Evolutionary conservation across 495 filamentous ascomycete species (phyloP), one percentile per base, ranked within the genome.

Genomic region (Penicillium paxilli): DNA sequence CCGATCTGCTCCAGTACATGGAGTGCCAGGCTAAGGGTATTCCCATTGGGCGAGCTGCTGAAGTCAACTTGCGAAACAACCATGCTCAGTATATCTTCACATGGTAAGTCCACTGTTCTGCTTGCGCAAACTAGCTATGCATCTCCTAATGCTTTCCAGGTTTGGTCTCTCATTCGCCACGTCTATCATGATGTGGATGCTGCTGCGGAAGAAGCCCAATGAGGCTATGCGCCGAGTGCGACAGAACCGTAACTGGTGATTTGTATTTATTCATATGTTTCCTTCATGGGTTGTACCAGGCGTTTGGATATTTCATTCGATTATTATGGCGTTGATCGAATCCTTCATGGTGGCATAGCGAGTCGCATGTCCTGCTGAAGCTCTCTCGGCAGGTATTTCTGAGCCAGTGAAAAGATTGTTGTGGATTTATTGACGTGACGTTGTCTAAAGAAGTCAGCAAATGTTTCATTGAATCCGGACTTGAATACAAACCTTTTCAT

Each of bases 81-180:
- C 94, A 98, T 72, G 85, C 89, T 59, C 93, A 98, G 74, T 98
- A 98, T 65, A 97, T 98, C 51, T 92, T 96, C 67, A 98, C 94
- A 47, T 98, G 94, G 94, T 96, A 83, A 64, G 84, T 76, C 49
- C 7, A 21, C 26, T 14, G 20, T 3, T 1, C 19, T 24, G 19
- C 17, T 23, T n/a, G 20, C 10, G 20, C 6, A 42, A 14, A 20
- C 35, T 16, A 23, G 16, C 21, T 20, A 19, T 20, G 16, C 24
- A 10, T 4, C 25, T 4, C 26, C 71, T 72, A 17, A 73, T 55
- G 19, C 37, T 49, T 20, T 37, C 23, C 58, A 97, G 92, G 92
- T 98, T 92, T 66, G 90, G 90, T 40, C 80, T 98, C 24, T 87
- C 87, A 30, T 66, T 87, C 19, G 92, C 92, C 54, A 98, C 94